Evolutionary conservation across 306 rosid genomes (phyloP).

Genomic region (Trifolium pratense): DNA sequence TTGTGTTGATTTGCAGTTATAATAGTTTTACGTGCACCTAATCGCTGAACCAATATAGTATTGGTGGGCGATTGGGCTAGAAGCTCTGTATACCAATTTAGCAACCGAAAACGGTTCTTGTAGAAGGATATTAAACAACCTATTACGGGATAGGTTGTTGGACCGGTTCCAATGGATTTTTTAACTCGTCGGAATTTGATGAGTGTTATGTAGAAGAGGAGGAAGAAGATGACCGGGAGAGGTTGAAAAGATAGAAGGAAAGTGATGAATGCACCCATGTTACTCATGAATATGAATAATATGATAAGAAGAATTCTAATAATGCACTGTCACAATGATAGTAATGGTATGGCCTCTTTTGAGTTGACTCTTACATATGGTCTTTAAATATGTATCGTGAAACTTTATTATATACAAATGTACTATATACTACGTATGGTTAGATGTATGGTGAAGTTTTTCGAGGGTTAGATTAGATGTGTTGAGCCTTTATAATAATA

Average conservation of each 20-base stretch:
- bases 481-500: not conserved
- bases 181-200: conserved; percentile 41
- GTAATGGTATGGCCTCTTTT: conserved; percentile 1
- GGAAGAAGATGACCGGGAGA: conserved; percentile 42
- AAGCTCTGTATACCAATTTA: conserved; percentile 82
- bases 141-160: conserved; percentile 66
- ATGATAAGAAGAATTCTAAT: not conserved
- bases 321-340: not conserved
- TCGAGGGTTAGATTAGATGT: not conserved
- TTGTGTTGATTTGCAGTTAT: conserved; percentile 76
- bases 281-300: conserved; percentile 6
- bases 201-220: conserved; percentile 42
- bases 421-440: too few species aligned
- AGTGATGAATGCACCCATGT: conserved; percentile 49
- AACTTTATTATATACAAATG: not conserved
- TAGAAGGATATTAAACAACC: conserved; percentile 80
- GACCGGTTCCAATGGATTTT: conserved; percentile 43
- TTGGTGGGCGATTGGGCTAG: conserved; percentile 60
- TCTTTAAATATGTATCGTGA: conserved; percentile 11
- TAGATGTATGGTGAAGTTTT: not conserved
- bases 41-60: conserved; percentile 65
- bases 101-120: conserved; percentile 59
- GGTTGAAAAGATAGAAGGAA: conserved; percentile 42
- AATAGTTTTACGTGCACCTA: conserved; percentile 70
- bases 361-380: conserved; percentile 40